Conservation (phyloP, 257 asterid species). For the Solanum pennellii region DNA sequence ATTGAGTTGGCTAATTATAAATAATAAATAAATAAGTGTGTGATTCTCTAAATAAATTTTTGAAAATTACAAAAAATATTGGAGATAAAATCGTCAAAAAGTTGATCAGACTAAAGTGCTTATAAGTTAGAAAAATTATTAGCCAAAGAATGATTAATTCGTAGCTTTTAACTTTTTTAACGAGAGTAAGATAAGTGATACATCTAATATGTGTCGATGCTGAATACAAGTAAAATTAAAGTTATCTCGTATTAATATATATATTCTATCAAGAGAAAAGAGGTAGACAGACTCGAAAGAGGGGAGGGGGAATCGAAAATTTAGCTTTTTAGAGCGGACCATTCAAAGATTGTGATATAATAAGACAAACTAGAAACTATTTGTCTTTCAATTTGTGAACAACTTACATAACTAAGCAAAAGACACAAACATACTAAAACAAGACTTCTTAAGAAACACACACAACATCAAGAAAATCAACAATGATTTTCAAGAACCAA, state of each 20-base stretch:
- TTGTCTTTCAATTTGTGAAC: not conserved
- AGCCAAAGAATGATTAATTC: not conserved
- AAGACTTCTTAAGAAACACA: not conserved
- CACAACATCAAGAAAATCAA: not conserved
- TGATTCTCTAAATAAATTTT: not conserved
- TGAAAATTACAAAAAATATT: not conserved
- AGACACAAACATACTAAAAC: not conserved
- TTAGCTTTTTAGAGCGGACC: rapidly evolving
- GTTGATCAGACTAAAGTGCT: not conserved
- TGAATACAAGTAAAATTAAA: not conserved
- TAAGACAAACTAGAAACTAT: not conserved
- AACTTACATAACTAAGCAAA: not conserved
- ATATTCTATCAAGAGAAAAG: not conserved
- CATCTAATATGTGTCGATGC: too few relatives aligned
- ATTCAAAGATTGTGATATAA: not conserved
- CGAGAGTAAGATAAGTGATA: not conserved
- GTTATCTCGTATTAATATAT: too few relatives aligned
- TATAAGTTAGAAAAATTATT: not conserved
- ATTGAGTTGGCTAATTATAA: not conserved
- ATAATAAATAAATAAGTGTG: not conserved
- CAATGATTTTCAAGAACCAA: not conserved
- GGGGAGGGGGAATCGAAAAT: too few relatives aligned
- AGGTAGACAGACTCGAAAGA: not conserved
- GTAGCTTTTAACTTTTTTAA: not conserved
- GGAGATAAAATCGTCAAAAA: not conserved